A percentile compares a stretch with the other conserved stretches of the same genome.
phyloP scores from a whole-genome alignment of 2,329 filamentous ascomycete genomes.

The Sporothrix schenckii region DNA sequence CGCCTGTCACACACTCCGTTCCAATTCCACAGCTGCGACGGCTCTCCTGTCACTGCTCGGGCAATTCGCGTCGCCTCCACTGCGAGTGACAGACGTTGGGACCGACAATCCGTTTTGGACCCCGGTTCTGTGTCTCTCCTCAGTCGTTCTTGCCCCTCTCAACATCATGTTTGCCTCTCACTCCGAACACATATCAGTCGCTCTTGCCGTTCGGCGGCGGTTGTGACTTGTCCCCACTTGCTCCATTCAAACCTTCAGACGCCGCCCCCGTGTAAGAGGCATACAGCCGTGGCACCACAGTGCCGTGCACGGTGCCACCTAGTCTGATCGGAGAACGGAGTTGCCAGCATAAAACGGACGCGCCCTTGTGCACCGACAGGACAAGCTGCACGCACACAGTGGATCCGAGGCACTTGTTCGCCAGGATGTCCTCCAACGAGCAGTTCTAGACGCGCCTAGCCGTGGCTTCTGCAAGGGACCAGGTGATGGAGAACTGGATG shows the following conservation, averaged over 20 bases:
- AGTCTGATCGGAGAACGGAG: background rate
- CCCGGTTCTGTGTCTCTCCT: background rate
- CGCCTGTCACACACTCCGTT: too few species aligned
- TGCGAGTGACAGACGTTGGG: background rate
- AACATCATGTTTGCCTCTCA: background rate
- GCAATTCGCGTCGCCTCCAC: background rate
- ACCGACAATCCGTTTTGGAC: background rate
- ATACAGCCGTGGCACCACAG: background rate
- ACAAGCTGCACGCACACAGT: background rate
- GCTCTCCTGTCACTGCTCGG: conserved; percentile 2
- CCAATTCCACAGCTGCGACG: background rate
- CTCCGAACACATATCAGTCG: background rate
- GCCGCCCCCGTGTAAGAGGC: conserved; percentile 15
- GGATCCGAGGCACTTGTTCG: background rate
- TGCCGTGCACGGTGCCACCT: conserved; percentile 23
- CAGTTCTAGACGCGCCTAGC: background rate
- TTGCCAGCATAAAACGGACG: background rate
- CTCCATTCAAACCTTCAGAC: background rate
- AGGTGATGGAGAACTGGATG: background rate
- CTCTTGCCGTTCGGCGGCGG: background rate
- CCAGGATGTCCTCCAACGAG: background rate
- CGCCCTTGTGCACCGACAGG: background rate
- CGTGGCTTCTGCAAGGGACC: background rate
- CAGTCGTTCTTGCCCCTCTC: background rate
- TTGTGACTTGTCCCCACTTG: background rate